Conservation (phyloP, 805 yeast species). For the Zygosaccharomyces gambellarensis region DNA sequence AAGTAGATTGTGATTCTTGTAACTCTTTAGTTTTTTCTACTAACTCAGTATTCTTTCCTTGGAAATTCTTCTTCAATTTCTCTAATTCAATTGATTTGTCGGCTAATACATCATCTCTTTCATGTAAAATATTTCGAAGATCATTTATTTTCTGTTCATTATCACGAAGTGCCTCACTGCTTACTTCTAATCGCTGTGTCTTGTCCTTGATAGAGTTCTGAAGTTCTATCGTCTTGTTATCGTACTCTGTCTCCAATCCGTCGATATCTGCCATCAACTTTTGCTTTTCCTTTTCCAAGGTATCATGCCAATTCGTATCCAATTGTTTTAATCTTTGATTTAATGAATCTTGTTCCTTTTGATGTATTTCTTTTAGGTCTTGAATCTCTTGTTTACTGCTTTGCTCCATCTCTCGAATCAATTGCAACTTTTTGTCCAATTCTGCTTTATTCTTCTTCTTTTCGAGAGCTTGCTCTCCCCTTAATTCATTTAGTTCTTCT, state of each 20-base stretch:
- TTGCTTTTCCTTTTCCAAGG: slow-evolving; percentile 7
- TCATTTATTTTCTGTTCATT: background rate
- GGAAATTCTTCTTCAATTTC: slow-evolving; percentile 3
- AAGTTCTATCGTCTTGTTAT: background rate
- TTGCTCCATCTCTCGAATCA: background rate
- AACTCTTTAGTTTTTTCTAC: background rate
- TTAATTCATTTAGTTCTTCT: slow-evolving; percentile 5
- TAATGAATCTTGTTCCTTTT: slow-evolving; percentile 5
- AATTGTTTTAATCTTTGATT: slow-evolving; percentile 3
- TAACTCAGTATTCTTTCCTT: slow-evolving; percentile 6
- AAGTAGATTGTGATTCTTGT: background rate
- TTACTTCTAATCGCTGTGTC: background rate
- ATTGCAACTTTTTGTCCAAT: background rate
- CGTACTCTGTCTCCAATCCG: slow-evolving; percentile 3
- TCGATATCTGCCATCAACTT: slow-evolving; percentile 2
- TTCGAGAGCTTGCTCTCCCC: background rate
- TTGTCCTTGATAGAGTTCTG: background rate
- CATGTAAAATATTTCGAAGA: background rate
- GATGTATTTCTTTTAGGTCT: slow-evolving; percentile 3
- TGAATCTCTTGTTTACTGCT: slow-evolving; percentile 7
- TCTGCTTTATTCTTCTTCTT: slow-evolving; percentile 1
- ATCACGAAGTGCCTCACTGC: background rate
- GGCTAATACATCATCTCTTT: slow-evolving; percentile 7
- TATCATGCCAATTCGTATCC: slow-evolving; percentile 5
- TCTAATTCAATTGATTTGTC: background rate